A percentile compares a stretch with the other conserved stretches of the same genome.
These are phyloP conservation scores for Paulownia fortunei DNA, from an alignment of 257 asterid genomes.

Conservation along the genomic window DNA sequence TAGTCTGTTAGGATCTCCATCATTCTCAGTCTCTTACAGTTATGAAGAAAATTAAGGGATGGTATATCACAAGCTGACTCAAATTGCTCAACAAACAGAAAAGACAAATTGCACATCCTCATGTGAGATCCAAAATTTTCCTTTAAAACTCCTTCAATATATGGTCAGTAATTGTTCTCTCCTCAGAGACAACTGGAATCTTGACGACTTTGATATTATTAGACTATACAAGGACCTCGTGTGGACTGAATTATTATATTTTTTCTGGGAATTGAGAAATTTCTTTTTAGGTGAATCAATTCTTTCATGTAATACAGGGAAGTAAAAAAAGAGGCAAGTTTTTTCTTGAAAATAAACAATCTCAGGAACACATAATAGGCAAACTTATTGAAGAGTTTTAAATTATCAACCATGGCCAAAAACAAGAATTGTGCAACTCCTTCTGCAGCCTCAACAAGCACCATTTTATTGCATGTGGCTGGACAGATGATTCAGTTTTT, in stretches of 20 bases:
- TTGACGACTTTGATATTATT: not conserved
- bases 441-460: too few species aligned
- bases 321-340: not conserved
- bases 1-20: too few species aligned
- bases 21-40: too few species aligned
- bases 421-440: not conserved
- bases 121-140: conserved; percentile 9
- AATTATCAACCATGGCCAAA: too few species aligned
- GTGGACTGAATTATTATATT: not conserved
- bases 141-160: not conserved
- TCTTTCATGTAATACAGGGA: not conserved
- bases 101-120: conserved; percentile 13
- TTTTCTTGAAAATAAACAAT: not conserved
- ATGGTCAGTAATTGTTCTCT: conserved; percentile 13
- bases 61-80: too few species aligned
- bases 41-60: too few species aligned
- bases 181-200: conserved; percentile 27
- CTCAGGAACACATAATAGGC: too few species aligned
- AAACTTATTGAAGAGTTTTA: too few species aligned
- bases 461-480: not conserved
- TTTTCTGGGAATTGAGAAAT: not conserved
- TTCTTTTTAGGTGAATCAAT: not conserved
- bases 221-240: not conserved
- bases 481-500: not conserved
- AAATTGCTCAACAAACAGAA: not conserved